These are phyloP conservation scores for Euphrasia arctica DNA, from an alignment of 305 asterid species.

Conservation along the genomic window DNA sequence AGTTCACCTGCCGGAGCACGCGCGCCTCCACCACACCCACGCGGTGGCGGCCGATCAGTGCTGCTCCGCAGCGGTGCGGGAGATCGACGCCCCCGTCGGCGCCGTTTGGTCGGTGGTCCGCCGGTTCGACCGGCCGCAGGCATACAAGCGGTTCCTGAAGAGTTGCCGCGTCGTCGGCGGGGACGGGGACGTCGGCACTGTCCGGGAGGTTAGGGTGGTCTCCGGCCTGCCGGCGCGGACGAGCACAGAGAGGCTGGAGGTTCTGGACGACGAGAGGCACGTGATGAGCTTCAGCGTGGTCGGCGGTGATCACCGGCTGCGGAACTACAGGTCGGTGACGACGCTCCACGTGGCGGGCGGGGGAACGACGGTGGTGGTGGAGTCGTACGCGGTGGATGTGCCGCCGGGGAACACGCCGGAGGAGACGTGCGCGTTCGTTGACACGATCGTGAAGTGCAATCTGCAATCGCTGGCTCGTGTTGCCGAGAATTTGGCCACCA, in stretches of 20 bases:
- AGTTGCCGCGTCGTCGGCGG: not conserved
- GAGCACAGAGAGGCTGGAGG: conserved; percentile 3
- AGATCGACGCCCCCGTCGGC: not conserved
- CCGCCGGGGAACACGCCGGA: conserved; percentile 8
- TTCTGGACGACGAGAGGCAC: conserved; percentile 5
- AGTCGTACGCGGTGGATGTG: conserved; percentile 1
- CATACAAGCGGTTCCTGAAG: not conserved
- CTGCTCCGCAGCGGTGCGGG: not conserved
- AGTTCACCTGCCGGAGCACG: not conserved
- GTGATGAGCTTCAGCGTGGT: conserved; percentile 4
- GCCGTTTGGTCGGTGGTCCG: not conserved
- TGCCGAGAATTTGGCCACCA: not conserved
- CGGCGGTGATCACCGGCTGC: conserved; percentile 6
- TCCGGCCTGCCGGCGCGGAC: not conserved
- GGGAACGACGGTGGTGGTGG: conserved; percentile 4
- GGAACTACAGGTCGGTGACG: not conserved
- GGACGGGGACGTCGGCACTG: not conserved
- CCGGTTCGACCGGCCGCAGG: not conserved
- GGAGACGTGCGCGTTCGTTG: conserved; percentile 5
- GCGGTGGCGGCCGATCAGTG: conserved; percentile 1
- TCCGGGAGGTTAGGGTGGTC: conserved; percentile 2
- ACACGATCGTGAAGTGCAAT: not conserved
- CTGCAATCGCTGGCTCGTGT: not conserved
- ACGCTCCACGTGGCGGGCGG: not conserved
- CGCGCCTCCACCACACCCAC: not conserved